Base-by-base conservation (phyloP, 2,329 filamentous ascomycete species). In the Leptographium radiaticola region DNA sequence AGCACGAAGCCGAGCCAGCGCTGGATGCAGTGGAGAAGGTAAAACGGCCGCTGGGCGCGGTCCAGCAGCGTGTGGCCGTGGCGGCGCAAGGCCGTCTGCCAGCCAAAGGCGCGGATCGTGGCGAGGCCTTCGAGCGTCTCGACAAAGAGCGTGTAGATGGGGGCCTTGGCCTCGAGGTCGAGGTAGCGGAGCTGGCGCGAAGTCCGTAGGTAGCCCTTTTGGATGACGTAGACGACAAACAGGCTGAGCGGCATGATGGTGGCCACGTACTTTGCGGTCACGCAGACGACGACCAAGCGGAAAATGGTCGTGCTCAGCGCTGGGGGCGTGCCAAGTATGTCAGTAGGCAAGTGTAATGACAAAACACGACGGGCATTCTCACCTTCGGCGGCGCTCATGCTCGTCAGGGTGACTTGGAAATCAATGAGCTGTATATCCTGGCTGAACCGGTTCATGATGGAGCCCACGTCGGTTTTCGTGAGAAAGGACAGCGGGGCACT, bases 11-110 rank as follows among this genome's bases (percentile, higher is more conserved):
- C 65, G 6, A 72, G 62, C 78, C 79, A 82, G 39, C 75, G 69
- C 60, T 83, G 80, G 6, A 80, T 71, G 39, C 73, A 72, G 54
- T 70, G 74, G 9, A 82, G 67, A 0, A 80, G 68, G 58, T 83
- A 83, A 45, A 74, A 77, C 0, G 79, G 77, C n/a, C 67, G 64
- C 58, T 82, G 79, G 0, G 77, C 78, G 8, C 63, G 63, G 55
- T 81, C 75, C 2, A 82, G 65, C 0, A 78, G 67, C 5, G 59
- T 56, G 13, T 71, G 63, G 53, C 76, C 78, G 54, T 68, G 69
- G 33, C 70, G 59, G 15, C 70, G 64, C 53, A 72, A 67, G 5
- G 63, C 60, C 2, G 64, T 60, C 49, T 73, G 65, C 77, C 76
- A 80, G 4, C 71, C 71, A 56, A 79, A 81, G 1, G 78, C 75